Conservation (phyloP, 139 green algal genomes). For the Chlorella sp. region DNA sequence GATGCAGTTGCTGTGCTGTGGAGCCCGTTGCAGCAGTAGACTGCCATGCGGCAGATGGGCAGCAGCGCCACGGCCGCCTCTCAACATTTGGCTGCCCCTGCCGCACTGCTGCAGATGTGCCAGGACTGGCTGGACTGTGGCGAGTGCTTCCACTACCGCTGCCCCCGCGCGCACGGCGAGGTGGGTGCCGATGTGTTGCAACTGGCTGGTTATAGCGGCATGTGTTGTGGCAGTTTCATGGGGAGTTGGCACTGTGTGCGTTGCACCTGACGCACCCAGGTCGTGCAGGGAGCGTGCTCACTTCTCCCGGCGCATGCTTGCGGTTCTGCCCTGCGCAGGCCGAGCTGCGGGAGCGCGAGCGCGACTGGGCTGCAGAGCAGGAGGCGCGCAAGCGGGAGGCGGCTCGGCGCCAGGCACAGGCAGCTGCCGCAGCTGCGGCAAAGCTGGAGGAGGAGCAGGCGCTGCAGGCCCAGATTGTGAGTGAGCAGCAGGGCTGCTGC, state of each 20-base stretch:
- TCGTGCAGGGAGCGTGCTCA: no score
- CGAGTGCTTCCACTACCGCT: not conserved
- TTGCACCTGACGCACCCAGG: no score
- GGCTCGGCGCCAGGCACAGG: not conserved
- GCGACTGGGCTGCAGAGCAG: not conserved
- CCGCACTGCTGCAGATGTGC: not conserved
- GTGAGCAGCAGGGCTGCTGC: no score
- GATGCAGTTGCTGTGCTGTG: no score
- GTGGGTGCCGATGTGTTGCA: not conserved
- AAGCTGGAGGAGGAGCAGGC: slow-evolving; percentile 1
- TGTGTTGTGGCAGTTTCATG: not conserved
- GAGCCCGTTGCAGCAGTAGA: no score
- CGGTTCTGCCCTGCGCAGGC: no score
- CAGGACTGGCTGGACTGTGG: not conserved
- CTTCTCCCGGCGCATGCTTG: no score
- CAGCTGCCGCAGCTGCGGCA: not conserved
- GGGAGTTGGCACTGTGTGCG: no score
- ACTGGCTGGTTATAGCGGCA: not conserved
- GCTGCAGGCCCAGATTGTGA: slow-evolving; percentile 3
- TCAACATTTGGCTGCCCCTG: no score
- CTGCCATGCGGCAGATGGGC: no score
- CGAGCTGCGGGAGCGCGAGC: slow-evolving; percentile 7
- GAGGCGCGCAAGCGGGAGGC: not conserved
- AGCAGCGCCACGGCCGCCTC: no score
- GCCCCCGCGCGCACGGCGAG: not conserved